phyloP scores from a whole-genome alignment of 2,329 filamentous ascomycete species.

The Stagonosporopsis vannaccii region DNA sequence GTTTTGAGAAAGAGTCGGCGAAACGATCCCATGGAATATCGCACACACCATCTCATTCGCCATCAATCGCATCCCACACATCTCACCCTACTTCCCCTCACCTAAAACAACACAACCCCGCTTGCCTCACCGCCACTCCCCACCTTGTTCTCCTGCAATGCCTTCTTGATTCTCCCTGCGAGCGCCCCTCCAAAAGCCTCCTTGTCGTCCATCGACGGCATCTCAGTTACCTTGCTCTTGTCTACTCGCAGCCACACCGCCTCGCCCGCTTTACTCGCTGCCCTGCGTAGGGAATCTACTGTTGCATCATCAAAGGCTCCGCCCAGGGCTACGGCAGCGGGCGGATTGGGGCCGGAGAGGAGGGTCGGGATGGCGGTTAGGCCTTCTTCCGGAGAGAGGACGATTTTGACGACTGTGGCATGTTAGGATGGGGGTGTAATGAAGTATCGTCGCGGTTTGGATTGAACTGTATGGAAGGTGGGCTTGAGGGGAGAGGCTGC shows the following conservation, averaged over 20 bases:
- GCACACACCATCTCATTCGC: too few relatives aligned
- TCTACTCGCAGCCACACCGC: constrained; percentile 19
- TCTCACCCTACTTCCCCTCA: too few relatives aligned
- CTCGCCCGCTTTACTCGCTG: constrained; percentile 10
- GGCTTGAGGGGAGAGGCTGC: neutral
- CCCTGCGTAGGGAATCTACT: constrained; percentile 5
- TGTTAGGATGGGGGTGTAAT: constrained; percentile 1
- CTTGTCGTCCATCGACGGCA: constrained; percentile 11
- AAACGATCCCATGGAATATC: too few relatives aligned
- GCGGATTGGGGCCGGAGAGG: constrained; percentile 5
- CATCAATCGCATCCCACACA: too few relatives aligned
- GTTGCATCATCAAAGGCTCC: constrained; percentile 14
- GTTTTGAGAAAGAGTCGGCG: too few relatives aligned
- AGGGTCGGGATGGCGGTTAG: constrained; percentile 18
- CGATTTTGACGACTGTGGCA: constrained; percentile 16
- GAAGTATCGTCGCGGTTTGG: too few relatives aligned
- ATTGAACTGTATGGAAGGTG: too few relatives aligned
- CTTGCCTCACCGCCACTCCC: constrained; percentile 6
- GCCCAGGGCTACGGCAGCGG: constrained; percentile 12
- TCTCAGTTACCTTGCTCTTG: neutral
- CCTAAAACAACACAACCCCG: neutral
- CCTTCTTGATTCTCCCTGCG: constrained; percentile 13
- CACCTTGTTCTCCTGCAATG: constrained; percentile 12
- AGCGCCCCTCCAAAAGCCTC: constrained; percentile 18
- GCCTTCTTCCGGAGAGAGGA: constrained; percentile 18